Base-by-base conservation (phyloP, 192 early-diverging fungal species). In the Backusella sp. region DNA sequence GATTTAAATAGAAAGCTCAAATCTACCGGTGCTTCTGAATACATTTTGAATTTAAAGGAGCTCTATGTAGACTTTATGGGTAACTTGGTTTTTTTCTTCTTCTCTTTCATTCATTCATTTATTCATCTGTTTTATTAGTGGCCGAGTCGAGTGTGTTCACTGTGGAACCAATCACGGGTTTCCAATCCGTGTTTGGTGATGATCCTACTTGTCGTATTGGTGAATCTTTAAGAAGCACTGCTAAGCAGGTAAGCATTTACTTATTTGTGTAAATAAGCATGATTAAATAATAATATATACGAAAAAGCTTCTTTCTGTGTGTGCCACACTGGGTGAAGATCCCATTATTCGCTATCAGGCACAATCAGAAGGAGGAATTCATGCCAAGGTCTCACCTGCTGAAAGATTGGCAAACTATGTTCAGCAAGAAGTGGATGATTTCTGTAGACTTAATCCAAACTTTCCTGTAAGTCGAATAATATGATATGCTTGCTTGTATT, bases 311-410 rank as follows among this genome's bases (percentile, higher is more conserved):
- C 88, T 94, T 11, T 96, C 96, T 12, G 91, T 98, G 2, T 91
- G 96, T 74, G 93, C 91, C 0, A 91, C 94, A 15, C 82, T 99
- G 30, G 96, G 95, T 32, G 96, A 98, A 69, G 92, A 91, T 79
- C 98, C 98, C 0, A 91, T 95, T 42, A 96, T 99, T 74, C 90
- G 98, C 37, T 99, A 95, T 78, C 92, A 94, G 80, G 81, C 89
- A 67, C 91, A 94, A 28, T 87, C 90, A 34, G 92, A 92, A 36
- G 82, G 86, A 23, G 86, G 93, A 70, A 34, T 49, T 52, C 42
- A 21, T 67, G 42, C 62, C 30, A 65, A 77, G 19, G 70, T 28
- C 7, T 44, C 75, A 11, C 79, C 90, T 76, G 84, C 91, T 35
- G 90, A 90, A 6, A 91, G 88, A 69, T 83, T 98, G 37, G 97